Conservation (phyloP, 208 protist genomes). For the Crithidia acanthocephali region DNA sequence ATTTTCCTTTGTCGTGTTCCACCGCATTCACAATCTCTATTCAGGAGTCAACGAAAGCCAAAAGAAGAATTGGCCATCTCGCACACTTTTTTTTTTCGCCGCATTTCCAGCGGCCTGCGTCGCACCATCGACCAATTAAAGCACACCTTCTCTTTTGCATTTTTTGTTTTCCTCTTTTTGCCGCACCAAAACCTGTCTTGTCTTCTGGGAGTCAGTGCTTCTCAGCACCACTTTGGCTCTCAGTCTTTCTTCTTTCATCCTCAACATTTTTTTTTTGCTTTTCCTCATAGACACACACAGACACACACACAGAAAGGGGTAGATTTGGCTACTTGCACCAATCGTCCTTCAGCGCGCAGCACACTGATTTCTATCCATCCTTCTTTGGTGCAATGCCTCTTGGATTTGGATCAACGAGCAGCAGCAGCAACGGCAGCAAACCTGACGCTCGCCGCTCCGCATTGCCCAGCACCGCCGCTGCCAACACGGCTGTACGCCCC, state of each 20-base stretch:
- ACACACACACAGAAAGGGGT: too few relatives aligned
- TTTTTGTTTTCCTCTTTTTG: slow-evolving; percentile 14
- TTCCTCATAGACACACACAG: slow-evolving; percentile 22
- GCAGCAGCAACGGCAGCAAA: not conserved
- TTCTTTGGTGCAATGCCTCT: not conserved
- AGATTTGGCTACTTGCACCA: too few relatives aligned
- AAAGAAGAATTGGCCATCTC: too few relatives aligned
- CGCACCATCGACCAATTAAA: too few relatives aligned
- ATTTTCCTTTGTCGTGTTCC: too few relatives aligned
- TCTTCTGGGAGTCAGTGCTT: too few relatives aligned
- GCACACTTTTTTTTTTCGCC: slow-evolving; percentile 2
- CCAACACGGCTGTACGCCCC: not conserved
- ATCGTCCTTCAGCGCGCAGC: too few relatives aligned
- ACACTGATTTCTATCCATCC: not conserved
- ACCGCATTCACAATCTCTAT: too few relatives aligned
- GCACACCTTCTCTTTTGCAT: not conserved
- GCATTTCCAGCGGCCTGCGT: too few relatives aligned
- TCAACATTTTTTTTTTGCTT: slow-evolving; percentile 26
- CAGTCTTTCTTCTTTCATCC: slow-evolving; percentile 4
- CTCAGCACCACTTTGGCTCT: slow-evolving; percentile 4
- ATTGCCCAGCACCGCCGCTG: not conserved
- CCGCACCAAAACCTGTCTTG: too few relatives aligned
- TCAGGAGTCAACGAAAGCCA: too few relatives aligned
- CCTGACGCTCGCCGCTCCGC: not conserved
- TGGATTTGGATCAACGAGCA: not conserved